Conservation (phyloP, 768 basidiomycete species). For the Boletus sp. region DNA sequence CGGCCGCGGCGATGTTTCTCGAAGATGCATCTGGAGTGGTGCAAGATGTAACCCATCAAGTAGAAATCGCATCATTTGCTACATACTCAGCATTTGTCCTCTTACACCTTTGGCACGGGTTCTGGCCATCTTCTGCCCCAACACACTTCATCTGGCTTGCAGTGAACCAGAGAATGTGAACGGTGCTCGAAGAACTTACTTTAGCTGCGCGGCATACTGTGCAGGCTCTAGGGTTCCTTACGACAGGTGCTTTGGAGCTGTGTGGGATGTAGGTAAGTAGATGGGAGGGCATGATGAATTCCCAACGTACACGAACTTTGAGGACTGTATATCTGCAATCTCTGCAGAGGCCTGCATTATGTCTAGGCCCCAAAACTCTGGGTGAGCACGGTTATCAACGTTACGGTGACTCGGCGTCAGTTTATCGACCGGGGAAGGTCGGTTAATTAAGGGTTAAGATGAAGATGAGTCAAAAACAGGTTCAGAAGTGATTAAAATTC, state of each 20-base stretch:
- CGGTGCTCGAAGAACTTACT: slow-evolving; percentile 37
- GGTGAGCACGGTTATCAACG: slow-evolving; percentile 36
- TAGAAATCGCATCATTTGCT: slow-evolving; percentile 1
- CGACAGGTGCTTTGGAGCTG: slow-evolving; percentile 43
- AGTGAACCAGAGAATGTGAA: slow-evolving; percentile 15
- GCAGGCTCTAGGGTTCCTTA: slow-evolving; percentile 61
- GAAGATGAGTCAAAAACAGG: slow-evolving; percentile 17
- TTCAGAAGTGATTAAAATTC: slow-evolving; percentile 3
- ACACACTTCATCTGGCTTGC: slow-evolving; percentile 81
- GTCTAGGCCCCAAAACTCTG: slow-evolving; percentile 12
- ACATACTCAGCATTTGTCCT: slow-evolving; percentile 74
- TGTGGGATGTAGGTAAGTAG: slow-evolving; percentile 7
- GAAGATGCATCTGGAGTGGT: slow-evolving; percentile 62
- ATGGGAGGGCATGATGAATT: slow-evolving; percentile 4
- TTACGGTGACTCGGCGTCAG: slow-evolving; percentile 40
- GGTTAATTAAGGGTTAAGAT: slow-evolving; percentile 38
- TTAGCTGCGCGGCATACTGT: slow-evolving; percentile 84
- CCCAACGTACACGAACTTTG: slow-evolving; percentile 27
- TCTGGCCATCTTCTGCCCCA: slow-evolving; percentile 80
- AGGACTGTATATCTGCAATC: slow-evolving; percentile 27
- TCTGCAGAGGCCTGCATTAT: slow-evolving; percentile 31
- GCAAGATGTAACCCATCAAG: slow-evolving; percentile 13
- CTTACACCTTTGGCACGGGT: slow-evolving; percentile 80
- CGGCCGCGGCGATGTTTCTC: slow-evolving; percentile 88
- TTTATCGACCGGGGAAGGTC: slow-evolving; percentile 40